Base-by-base conservation (phyloP, 306 rosid genomes). In the Acmispon strigosus region DNA sequence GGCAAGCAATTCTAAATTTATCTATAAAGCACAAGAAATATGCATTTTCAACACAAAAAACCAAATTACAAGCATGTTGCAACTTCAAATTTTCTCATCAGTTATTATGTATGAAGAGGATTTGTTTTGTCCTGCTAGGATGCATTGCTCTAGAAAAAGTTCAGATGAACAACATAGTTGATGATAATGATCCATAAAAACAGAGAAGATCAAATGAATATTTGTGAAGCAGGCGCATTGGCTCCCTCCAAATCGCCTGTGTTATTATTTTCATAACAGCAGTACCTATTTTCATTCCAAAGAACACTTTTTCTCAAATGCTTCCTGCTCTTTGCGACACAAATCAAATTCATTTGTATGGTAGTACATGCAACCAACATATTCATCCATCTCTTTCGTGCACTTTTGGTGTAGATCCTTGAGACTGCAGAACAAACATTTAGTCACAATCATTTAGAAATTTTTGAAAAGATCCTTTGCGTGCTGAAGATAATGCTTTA, bases 341-440 rank as follows among this genome's bases (percentile, higher is more conserved):
- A 91, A 75, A 73, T 95, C 99, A 15, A 91, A 95, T 75, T 95
- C 99, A 41, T 91, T 95, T 18, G 99, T 95, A 51, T 87, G 78
- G 84, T 94, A 91, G 82, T 94, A 94, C 96, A 94, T 84, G 91
- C 99, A 94, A 32, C 97, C 97, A 0, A 84, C 97, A 18, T 86
- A 94, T 0, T 57, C 87, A 64, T 91, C 92, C 99, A 95, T 91
- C 91, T 95, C 97, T 48, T 85, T 91, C 0, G 99, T 89, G 89
- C 99, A 95, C 74, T 79, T 86, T 52, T 84, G 92, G 73, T 87
- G 99, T 50, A 91, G 84, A 88, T 95, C 99, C 87, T 64, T 91
- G 73, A 95, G 91, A 84, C 99, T 94, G 91, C 83, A 81, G 10
- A 41, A 62, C 11, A 81, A 47, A 7, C 48, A 63, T 47, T 41